These are phyloP conservation scores for Sarocladium kiliense DNA, from an alignment of 2,329 filamentous ascomycete species.

Conservation along the genomic window DNA sequence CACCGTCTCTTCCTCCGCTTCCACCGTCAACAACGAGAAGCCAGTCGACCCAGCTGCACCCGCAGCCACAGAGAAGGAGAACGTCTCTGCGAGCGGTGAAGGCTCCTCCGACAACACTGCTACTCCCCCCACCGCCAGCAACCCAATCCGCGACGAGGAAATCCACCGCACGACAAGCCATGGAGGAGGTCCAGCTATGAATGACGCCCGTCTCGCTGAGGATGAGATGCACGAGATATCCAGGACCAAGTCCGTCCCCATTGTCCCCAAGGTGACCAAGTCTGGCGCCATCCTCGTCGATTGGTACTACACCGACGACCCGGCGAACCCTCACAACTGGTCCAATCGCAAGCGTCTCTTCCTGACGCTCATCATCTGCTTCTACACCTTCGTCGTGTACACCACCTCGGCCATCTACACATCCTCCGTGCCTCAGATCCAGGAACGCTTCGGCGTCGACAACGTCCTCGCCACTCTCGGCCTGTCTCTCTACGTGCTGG, in stretches of 20 bases:
- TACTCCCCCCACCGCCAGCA: background rate
- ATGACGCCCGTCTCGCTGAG: constrained; percentile 27
- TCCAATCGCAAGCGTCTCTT: constrained; percentile 33
- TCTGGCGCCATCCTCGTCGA: constrained; percentile 49
- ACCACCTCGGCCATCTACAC: constrained; percentile 43
- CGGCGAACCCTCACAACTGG: constrained; percentile 53
- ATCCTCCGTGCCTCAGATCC: constrained; percentile 40
- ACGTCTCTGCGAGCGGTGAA: background rate
- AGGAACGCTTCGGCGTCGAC: constrained; percentile 46
- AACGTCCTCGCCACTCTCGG: constrained; percentile 49
- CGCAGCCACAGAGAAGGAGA: background rate
- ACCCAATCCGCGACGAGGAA: constrained; percentile 9
- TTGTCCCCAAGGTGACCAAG: constrained; percentile 41
- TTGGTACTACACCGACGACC: constrained; percentile 51
- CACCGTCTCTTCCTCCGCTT: constrained; percentile 2
- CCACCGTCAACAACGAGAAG: constrained; percentile 5
- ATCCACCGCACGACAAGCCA: constrained; percentile 10
- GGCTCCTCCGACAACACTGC: background rate
- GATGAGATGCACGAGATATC: constrained; percentile 33
- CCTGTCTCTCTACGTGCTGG: constrained; percentile 58
- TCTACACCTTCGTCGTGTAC: constrained; percentile 59
- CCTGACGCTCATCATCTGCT: constrained; percentile 40
- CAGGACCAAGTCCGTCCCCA: constrained; percentile 40
- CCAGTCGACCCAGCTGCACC: background rate
- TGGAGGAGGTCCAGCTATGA: background rate